Base-by-base conservation (phyloP, 1,284 basidiomycete genomes). In the Retiboletus flavoniger region DNA sequence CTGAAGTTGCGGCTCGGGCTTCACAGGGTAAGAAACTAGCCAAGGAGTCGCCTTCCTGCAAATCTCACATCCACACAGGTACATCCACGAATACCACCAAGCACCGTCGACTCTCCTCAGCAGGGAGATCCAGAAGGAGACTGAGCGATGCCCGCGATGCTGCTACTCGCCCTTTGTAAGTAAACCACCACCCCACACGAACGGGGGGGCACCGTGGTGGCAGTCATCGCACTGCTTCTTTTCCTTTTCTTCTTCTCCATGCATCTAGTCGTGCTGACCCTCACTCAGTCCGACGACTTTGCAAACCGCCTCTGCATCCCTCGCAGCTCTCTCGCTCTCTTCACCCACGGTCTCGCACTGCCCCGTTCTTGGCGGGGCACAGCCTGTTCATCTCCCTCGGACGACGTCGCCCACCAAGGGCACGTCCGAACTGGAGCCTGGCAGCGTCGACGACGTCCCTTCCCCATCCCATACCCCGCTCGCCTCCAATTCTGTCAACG, bases 131-230 rank as follows among this genome's bases (percentile, higher is more conserved):
- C 11, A 81, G 81, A 65, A 78, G 87, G 61, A 77, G 88, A 55
- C 68, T 88, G 61, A 89, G 86, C 68, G 88, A 91, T 68, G 88
- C 87, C 36, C 76, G 85, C 50, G 87, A 89, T 69, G 88, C 88
- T 40, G 84, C 83, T 47, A 76, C 75, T 56, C 77, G 87, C 59
- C 87, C 86, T 54, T 81, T 79, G 86, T 89, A 71, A 75, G 85
- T 86, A 59, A 57, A 16, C 26, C 9, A 11, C 24, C 28, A 13
- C 44, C 11, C 31, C 19, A 16, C 31, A 16, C 39, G 9, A 24
- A 17, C 19, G 26, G 21, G 17, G 8, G 10, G 35, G n/a, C n/a
- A n/a, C 41, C 26, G 21, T 41, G 49, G 38, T 16, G 17, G 40
- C 17, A 47, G 32, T 31, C 44, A 24, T 44, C 31, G 13, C 10